Base-by-base conservation (phyloP, 1,284 basidiomycete species). In the Heterobasidion irregulare region DNA sequence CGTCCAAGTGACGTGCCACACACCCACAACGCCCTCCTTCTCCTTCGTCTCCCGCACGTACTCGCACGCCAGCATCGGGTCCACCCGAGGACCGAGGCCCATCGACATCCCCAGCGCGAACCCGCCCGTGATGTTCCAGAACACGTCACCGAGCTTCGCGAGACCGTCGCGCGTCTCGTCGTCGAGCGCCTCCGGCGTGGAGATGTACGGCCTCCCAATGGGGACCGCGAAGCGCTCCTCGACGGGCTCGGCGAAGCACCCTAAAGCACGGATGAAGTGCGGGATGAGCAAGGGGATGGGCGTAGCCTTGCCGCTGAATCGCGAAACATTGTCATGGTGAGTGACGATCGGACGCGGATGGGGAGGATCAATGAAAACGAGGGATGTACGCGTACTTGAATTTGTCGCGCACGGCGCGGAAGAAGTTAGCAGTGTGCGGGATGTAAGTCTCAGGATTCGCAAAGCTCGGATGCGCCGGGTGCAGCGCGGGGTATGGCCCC, bases 401-500 rank as follows among this genome's bases (percentile, higher is more conserved):
- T 4, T 26, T 19, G 34, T 50, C 48, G 10, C 19, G 48, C 48
- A 34, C 34, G n/a, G 38, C 26, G 16, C 50, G 19, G 26, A 44
- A 59, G 36, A 61, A 56, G 2, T 53, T 49, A 10, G 55, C 34
- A 0, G 57, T 55, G 26, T 34, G 10, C 4, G 61, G 56, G 4
- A 59, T 55, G 43, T 59, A 50, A 0, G 50, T 35, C 5, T 35
- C 51, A n/a, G 45, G 46, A 2, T 49, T 35, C n/a, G n/a, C 52
- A 38, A 36, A 34, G 49, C 13, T 26, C 15, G 59, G 59, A 48
- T 62, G 59, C 16, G 15, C 43, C 8, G 59, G 60, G 38, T 61
- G 59, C 64, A 84, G 73, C 10, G 68, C 59, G 5, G 79, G 70
- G 49, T 62, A 67, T 43, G 72, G 70, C 36, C 70, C 70, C 74